Evolutionary conservation across 331 rosid genomes (phyloP), one percentile per base, ranked within the genome.

Genomic region (Pyrus hybrid): DNA sequence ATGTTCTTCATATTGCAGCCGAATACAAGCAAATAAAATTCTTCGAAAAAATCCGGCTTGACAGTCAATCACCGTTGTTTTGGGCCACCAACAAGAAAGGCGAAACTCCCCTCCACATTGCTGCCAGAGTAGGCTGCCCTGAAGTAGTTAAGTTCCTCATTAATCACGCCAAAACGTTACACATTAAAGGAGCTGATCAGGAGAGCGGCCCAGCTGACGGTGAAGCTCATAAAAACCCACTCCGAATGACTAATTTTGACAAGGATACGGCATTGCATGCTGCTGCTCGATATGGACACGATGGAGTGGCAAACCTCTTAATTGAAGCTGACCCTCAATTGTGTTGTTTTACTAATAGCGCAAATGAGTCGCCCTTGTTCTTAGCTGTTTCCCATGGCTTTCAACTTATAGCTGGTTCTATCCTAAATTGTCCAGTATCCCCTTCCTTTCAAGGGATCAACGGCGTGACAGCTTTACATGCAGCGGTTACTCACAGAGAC

Each of bases 391-490:
- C 21, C 62, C 16, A 20, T 7, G 58, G 58, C 22, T 13, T 20
- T 51, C 58, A 7, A 16, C 22, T 11, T 6, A 60, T 62, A 28
- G 76, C 53, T n/a, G 47, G 45, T 10, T 62, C 28, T 47, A 60
- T 77, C 5, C 25, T 77, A 1, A 30, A 63, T 7, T 12, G 51
- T 12, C 49, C 35, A 0, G 1, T 57, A 18, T 58, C 62, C 25
- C 61, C 62, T 57, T 58, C 80, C n/a, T 58, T 22, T 5, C 75
- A 13, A 1, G 70, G 80, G 62, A 68, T 60, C 28, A 37, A 77
- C 14, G 80, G 75, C 49, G 45, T 77, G 68, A 77, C 45, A n/a
- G 70, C 75, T 25, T 61, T 77, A 68, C 80, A 77, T 62, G 75
- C 80, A 4, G 80, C 75, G 3, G 30, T 67, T 17, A 64, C 67